Evolutionary conservation across 352 stramenopile species (phyloP).

Genomic region (Phytophthora cajani): DNA sequence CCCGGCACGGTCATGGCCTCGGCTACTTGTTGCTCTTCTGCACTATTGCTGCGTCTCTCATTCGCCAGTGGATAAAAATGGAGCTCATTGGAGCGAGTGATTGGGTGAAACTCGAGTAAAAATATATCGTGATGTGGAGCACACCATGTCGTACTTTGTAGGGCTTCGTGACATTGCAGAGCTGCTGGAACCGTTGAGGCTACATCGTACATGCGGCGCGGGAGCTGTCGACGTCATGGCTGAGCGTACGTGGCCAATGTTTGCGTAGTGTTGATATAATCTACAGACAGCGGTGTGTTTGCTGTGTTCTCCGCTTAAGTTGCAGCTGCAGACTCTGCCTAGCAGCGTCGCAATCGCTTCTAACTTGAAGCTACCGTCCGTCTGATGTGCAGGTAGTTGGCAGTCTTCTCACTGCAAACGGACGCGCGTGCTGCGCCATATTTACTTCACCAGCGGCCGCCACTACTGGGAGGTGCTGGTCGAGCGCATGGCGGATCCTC

Average conservation of each 20-base stretch:
- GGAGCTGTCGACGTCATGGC: slow-evolving; percentile 24
- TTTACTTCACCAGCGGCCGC: slow-evolving; percentile 61
- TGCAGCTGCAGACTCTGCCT: slow-evolving; percentile 1
- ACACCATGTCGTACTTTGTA: slow-evolving; percentile 16
- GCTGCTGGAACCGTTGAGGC: slow-evolving; percentile 7
- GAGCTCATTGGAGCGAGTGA: background rate
- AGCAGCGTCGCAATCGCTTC: background rate
- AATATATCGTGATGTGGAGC: slow-evolving; percentile 1
- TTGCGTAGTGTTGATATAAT: background rate
- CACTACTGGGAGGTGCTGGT: slow-evolving; percentile 61
- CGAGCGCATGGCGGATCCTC: slow-evolving; percentile 33
- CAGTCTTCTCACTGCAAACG: slow-evolving; percentile 22
- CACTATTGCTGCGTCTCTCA: too few species aligned
- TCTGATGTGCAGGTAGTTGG: slow-evolving; percentile 28
- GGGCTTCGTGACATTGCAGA: slow-evolving; percentile 25
- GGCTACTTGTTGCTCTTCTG: too few species aligned
- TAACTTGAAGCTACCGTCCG: background rate
- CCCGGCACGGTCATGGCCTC: background rate
- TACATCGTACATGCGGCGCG: slow-evolving; percentile 19
- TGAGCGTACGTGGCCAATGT: slow-evolving; percentile 27
- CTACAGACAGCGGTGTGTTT: background rate
- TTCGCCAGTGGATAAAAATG: too few species aligned
- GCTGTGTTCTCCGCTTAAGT: slow-evolving; percentile 10
- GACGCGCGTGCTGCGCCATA: slow-evolving; percentile 48
- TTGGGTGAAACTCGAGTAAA: background rate